Evolutionary conservation across 2,329 filamentous ascomycete genomes (phyloP).

Genomic region (Aureobasidium sp.): DNA sequence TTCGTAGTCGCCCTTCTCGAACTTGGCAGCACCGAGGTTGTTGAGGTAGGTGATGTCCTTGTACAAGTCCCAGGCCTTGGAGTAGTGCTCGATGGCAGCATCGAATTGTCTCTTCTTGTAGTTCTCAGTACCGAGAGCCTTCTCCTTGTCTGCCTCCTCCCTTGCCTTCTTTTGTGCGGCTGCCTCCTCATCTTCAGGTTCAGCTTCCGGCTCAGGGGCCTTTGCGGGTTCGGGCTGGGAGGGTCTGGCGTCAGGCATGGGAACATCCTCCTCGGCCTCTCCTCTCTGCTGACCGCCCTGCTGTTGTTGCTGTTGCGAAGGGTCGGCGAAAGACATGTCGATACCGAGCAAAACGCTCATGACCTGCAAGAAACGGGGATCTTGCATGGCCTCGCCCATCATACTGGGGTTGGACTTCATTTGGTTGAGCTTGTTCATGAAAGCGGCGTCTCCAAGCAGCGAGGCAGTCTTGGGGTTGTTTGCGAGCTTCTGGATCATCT

Average conservation of each 20-base stretch:
- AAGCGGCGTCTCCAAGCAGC: slow-evolving; percentile 70
- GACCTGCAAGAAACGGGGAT: slow-evolving; percentile 88
- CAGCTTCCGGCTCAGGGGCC: slow-evolving; percentile 56
- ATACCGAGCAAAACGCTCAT: slow-evolving; percentile 90
- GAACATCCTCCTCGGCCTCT: slow-evolving; percentile 61
- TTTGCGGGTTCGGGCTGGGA: slow-evolving; percentile 48
- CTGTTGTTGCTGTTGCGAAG: slow-evolving; percentile 32
- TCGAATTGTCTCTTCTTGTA: slow-evolving; percentile 99
- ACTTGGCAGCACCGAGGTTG: slow-evolving; percentile 88
- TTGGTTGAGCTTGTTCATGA: slow-evolving; percentile 83
- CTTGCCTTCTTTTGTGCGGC: slow-evolving; percentile 82
- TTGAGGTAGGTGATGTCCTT: slow-evolving; percentile 98
- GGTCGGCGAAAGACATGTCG: slow-evolving; percentile 68
- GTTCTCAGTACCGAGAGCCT: slow-evolving; percentile 83
- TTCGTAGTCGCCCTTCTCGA: slow-evolving; percentile 92
- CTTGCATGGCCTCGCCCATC: slow-evolving; percentile 71
- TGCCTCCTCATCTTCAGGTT: slow-evolving; percentile 72
- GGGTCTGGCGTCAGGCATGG: slow-evolving; percentile 62
- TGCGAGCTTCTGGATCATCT: slow-evolving; percentile 82
- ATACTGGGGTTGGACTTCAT: slow-evolving; percentile 73
- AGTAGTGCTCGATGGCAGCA: slow-evolving; percentile 87
- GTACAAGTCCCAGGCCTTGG: slow-evolving; percentile 85
- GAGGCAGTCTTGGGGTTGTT: slow-evolving; percentile 85
- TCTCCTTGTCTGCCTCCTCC: slow-evolving; percentile 87
- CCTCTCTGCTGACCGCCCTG: slow-evolving; percentile 20